Conservation (phyloP, 129 eudicot genomes). For the Flaveria trinervia region DNA sequence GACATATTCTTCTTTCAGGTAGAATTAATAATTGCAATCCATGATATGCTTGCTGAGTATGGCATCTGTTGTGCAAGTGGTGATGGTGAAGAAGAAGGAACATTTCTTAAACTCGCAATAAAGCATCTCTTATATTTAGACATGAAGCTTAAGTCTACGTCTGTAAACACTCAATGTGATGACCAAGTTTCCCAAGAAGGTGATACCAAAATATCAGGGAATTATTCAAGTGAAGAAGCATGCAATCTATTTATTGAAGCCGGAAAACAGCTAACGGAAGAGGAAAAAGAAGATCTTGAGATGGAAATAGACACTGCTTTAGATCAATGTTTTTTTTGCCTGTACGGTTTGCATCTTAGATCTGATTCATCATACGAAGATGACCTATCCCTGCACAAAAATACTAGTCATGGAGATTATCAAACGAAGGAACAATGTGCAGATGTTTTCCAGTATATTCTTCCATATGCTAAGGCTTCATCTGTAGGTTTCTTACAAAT, state of each 20-base stretch:
- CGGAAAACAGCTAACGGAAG: constrained; percentile 67
- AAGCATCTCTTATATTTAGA: constrained; percentile 85
- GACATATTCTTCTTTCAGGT: constrained; percentile 44
- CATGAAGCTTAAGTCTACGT: constrained; percentile 80
- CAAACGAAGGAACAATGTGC: constrained; percentile 99
- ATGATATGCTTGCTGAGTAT: constrained; percentile 95
- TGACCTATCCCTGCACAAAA: constrained; percentile 73
- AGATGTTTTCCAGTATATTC: constrained; percentile 89
- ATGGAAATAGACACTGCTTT: constrained; percentile 74
- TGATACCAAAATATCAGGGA: constrained; percentile 30
- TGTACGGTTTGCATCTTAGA: constrained; percentile 90
- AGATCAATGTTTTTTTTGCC: constrained; percentile 93
- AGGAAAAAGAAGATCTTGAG: constrained; percentile 95
- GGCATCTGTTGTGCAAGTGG: constrained; percentile 90
- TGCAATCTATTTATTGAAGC: constrained; percentile 34
- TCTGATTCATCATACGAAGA: constrained; percentile 89
- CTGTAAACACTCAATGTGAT: constrained; percentile 41
- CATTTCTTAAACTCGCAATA: constrained; percentile 91
- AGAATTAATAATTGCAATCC: constrained; percentile 80
- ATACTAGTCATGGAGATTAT: constrained; percentile 91
- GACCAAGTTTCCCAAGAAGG: constrained; percentile 47
- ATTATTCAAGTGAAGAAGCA: constrained; percentile 37
- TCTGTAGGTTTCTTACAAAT: constrained; percentile 57
- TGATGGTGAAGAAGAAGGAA: constrained; percentile 81
- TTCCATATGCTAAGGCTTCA: constrained; percentile 94